Evolutionary conservation across 2,329 filamentous ascomycete genomes (phyloP).

Genomic region (Aspergillus flavus): DNA sequence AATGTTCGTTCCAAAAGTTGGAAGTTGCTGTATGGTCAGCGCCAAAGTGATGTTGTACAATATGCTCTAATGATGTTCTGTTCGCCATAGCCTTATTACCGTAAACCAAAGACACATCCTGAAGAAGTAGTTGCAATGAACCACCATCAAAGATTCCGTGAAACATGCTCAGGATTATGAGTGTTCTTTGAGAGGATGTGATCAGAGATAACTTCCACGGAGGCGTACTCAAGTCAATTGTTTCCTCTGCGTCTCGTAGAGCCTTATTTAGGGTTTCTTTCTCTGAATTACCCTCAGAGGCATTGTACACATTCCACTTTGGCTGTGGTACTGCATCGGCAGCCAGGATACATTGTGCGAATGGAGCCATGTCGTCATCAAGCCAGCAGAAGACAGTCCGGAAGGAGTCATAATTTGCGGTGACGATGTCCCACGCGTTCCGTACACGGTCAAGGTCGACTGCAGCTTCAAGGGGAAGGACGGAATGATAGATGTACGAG

Average conservation of each 20-base stretch:
- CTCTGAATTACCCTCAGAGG: constrained; percentile 10
- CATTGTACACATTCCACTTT: constrained; percentile 21
- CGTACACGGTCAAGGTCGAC: constrained; percentile 28
- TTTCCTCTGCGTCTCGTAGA: constrained; percentile 22
- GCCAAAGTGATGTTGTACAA: constrained; percentile 30
- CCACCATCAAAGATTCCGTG: constrained; percentile 44
- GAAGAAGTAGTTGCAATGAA: constrained; percentile 36
- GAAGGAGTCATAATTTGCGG: constrained; percentile 35
- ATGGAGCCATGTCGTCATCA: constrained; percentile 38
- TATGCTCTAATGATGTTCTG: constrained; percentile 28
- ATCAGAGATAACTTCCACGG: constrained; percentile 31
- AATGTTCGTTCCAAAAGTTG: constrained; percentile 25
- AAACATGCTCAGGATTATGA: constrained; percentile 37
- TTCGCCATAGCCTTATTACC: constrained; percentile 6
- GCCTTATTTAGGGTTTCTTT: constrained; percentile 25
- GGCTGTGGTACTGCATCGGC: constrained; percentile 12
- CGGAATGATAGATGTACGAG: constrained; percentile 37
- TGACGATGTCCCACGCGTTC: constrained; percentile 27
- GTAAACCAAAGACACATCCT: constrained; percentile 32
- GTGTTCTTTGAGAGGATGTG: not conserved
- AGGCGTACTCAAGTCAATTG: constrained; percentile 19
- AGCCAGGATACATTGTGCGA: constrained; percentile 37
- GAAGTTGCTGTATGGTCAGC: constrained; percentile 22
- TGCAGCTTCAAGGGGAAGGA: constrained; percentile 26
- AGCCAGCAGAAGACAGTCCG: constrained; percentile 35